These are phyloP conservation scores for Penicillium cinerascens DNA, from an alignment of 495 filamentous ascomycete genomes.

Conservation along the genomic window DNA sequence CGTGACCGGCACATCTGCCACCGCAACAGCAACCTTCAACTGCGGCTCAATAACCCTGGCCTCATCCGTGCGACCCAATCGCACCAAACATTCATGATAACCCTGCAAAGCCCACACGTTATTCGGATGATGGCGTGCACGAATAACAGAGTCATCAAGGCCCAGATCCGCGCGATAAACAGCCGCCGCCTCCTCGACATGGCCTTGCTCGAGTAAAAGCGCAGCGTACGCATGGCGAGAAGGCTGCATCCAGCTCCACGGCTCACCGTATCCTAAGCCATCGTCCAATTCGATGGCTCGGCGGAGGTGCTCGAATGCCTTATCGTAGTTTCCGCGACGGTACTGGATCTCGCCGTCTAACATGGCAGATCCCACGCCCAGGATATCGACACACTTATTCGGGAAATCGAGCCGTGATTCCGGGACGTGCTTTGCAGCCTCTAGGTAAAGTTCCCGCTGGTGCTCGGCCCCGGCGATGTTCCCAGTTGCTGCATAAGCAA, in stretches of 20 bases:
- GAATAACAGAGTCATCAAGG: slow-evolving; percentile 50
- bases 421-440: slow-evolving; percentile 45
- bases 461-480: slow-evolving; percentile 41
- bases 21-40: slow-evolving; percentile 47
- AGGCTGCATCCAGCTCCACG: slow-evolving; percentile 70
- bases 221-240: slow-evolving; percentile 63
- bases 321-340: slow-evolving; percentile 48
- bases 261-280: slow-evolving; percentile 58
- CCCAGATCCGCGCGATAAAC: slow-evolving; percentile 62
- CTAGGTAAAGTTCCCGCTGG: slow-evolving; percentile 40
- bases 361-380: slow-evolving; percentile 57
- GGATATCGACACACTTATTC: slow-evolving; percentile 55
- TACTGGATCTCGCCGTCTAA: slow-evolving; percentile 66
- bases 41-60: slow-evolving; percentile 48
- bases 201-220: slow-evolving; percentile 58
- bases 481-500: slow-evolving; percentile 56
- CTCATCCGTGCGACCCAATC: slow-evolving; percentile 48
- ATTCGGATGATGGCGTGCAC: slow-evolving; percentile 57
- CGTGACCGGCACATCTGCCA: slow-evolving; percentile 55
- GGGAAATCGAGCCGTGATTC: slow-evolving; percentile 51
- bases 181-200: slow-evolving; percentile 49
- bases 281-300: slow-evolving; percentile 53
- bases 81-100: slow-evolving; percentile 59
- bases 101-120: slow-evolving; percentile 70
- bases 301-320: slow-evolving; percentile 52